Evolutionary conservation across 345 rosid genomes (phyloP), one percentile per base, ranked within the genome.

Genomic region (Heritiera littoralis): DNA sequence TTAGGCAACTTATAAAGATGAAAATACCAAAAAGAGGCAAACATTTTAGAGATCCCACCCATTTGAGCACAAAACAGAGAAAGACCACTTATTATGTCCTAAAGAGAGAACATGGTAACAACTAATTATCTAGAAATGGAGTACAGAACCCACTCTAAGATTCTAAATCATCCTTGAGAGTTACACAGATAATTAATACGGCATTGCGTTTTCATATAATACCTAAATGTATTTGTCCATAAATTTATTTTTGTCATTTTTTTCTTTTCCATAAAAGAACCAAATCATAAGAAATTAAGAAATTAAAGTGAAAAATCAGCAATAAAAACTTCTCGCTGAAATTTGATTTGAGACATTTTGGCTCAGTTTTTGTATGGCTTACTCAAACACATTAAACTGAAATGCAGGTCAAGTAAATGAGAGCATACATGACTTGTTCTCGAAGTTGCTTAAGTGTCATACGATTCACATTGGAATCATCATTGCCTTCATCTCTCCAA

Each of bases 401-500:
- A 49, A 54, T 72, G 76, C 17, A 49, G 59, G 40, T 70, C 41
- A 70, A 7, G 74, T 49, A 28, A 49, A 70, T 13, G 59, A 70
- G 7, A 54, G 69, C 96, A 80, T 93, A 95, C 96, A 88, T 92
- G 80, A 91, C 99, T 92, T 83, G 90, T 77, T 88, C 86, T 7
- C 96, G 92, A 52, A 95, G 86, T 76, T 92, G 86, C 78, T 86
- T 88, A 8, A 92, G 69, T 61, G 96, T 92, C 94, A 92, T 75
- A 49, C 10, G 70, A 46, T 83, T 89, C 72, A 91, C 78, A 40
- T 75, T 79, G 61, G 88, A 80, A 79, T 88, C 87, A 82, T 89
- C 92, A 78, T 43, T 76, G 28, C 88, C 83, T 89, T 95, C 98
- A 52, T 93, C 89, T 72, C 93, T 86, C 98, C 99, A 95, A 60